Base-by-base conservation (phyloP, 2,329 filamentous ascomycete species). In the Chaetomiaceae sp. region DNA sequence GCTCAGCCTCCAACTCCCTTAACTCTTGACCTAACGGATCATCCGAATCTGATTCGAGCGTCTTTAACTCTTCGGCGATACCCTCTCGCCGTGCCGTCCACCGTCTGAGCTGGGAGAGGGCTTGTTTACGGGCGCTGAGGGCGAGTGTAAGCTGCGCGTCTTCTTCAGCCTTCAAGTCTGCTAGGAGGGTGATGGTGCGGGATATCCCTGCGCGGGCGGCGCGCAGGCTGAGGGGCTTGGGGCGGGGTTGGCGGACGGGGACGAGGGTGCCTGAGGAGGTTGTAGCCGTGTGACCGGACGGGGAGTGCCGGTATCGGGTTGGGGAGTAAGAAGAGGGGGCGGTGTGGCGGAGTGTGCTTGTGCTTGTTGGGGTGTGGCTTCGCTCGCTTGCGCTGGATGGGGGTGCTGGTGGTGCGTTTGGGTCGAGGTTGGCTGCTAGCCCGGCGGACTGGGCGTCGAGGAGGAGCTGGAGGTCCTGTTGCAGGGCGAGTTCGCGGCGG, bases 161-260 rank as follows among this genome's bases (percentile, higher is more conserved):
- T 69, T 91, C 86, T 53, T 90, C 85, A 3, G 74, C 73, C 65
- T 89, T 89, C 23, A 91, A 71, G 8, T 78, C 76, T 0, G 81
- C 81, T 5, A 91, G 71, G 49, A 83, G 80, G 3, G 76, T 72
- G 66, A 91, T 87, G 45, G 81, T 78, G 46, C 75, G 77, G 15
- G 80, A 76, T 7, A 92, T 77, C 0, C 83, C 85, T 25, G 77
- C 75, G n/a, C 88, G 77, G 1, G 86, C 85, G 17, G 78, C 77
- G 25, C 76, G 75, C 14, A 91, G 72, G 0, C 83, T 79, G 8
- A 81, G 66, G 33, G 76, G 80, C 51, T 75, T 76, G 39, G 70
- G 69, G 27, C 72, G 72, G 0, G 82, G 82, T 58, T 85, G 82
- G 25, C 77, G 78, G 34, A 83, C 78, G 1, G 82, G 84, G n/a